These are phyloP conservation scores for Fraxinus pennsylvanica DNA, from an alignment of 257 asterid genomes.

Conservation along the genomic window DNA sequence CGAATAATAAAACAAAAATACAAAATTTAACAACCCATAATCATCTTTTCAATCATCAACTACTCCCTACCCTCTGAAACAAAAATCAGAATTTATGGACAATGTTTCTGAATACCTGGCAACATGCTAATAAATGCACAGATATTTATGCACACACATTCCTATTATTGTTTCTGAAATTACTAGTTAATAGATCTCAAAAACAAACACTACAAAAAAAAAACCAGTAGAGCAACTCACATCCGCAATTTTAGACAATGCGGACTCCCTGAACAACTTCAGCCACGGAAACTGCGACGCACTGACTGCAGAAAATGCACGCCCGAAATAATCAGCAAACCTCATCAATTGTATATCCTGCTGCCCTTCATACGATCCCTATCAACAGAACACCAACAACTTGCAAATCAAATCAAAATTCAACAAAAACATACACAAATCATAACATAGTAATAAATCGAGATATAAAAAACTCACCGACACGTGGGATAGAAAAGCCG, in stretches of 20 bases:
- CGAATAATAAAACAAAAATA: not conserved
- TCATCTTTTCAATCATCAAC: not conserved
- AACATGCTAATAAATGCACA: not conserved
- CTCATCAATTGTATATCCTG: constrained; percentile 84
- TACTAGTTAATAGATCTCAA: constrained; percentile 8
- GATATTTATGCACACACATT: not conserved
- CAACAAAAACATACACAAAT: constrained; percentile 7
- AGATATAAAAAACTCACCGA: constrained; percentile 40
- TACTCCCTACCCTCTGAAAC: not conserved
- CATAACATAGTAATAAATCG: not conserved
- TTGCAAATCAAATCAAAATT: constrained; percentile 4
- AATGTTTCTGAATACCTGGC: not conserved
- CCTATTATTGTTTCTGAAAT: not conserved
- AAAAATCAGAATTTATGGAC: not conserved
- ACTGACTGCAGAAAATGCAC: constrained; percentile 72
- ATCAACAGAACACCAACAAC: not conserved
- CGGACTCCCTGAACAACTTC: constrained; percentile 81
- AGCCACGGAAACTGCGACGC: constrained; percentile 87
- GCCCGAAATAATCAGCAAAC: constrained; percentile 91
- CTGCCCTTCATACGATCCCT: constrained; percentile 79
- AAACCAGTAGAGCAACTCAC: constrained; percentile 47
- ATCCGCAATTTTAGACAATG: constrained; percentile 61
- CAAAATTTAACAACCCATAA: not conserved
- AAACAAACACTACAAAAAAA: not conserved
- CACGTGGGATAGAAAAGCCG: constrained; percentile 56